Evolutionary conservation across 2,329 filamentous ascomycete species (phyloP).

Genomic region (Alternaria brassicicola): DNA sequence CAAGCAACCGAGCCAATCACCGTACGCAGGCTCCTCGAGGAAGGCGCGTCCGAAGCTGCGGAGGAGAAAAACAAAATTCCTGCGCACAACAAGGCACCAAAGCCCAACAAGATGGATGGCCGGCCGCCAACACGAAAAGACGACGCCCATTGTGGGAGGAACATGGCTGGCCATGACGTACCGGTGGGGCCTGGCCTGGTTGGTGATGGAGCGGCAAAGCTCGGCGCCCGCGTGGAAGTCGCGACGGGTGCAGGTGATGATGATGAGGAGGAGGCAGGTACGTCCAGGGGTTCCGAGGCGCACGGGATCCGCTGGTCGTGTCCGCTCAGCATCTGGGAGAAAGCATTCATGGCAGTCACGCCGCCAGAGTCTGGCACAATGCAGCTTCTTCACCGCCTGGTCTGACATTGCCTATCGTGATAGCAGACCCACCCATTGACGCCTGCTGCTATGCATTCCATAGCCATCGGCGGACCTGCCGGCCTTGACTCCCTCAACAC

Average conservation of each 20-base stretch:
- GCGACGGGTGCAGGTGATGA: background rate
- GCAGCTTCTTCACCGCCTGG: constrained; percentile 19
- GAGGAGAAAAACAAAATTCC: constrained; percentile 11
- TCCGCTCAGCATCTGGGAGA: constrained; percentile 4
- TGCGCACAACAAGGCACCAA: constrained; percentile 19
- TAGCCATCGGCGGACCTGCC: constrained; percentile 17
- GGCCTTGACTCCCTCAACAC: constrained; percentile 11
- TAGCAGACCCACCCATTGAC: constrained; percentile 13
- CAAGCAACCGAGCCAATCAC: constrained; percentile 27
- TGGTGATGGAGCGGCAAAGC: background rate
- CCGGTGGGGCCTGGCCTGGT: constrained; percentile 8
- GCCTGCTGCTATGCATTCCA: constrained; percentile 11
- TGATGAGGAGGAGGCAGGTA: background rate
- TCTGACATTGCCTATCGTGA: constrained; percentile 11
- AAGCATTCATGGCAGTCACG: background rate
- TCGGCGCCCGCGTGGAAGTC: constrained; percentile 9
- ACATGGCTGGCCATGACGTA: constrained; percentile 9
- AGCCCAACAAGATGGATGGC: constrained; percentile 3
- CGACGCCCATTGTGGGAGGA: background rate
- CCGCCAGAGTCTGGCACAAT: constrained; percentile 7
- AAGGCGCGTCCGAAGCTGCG: constrained; percentile 9
- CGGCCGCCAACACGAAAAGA: background rate
- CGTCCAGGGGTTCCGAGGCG: background rate
- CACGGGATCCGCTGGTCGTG: constrained; percentile 3
- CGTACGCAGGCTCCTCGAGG: constrained; percentile 8